Evolutionary conservation across 2,329 filamentous ascomycete genomes (phyloP).

Genomic region (Tolypocladium sp.): DNA sequence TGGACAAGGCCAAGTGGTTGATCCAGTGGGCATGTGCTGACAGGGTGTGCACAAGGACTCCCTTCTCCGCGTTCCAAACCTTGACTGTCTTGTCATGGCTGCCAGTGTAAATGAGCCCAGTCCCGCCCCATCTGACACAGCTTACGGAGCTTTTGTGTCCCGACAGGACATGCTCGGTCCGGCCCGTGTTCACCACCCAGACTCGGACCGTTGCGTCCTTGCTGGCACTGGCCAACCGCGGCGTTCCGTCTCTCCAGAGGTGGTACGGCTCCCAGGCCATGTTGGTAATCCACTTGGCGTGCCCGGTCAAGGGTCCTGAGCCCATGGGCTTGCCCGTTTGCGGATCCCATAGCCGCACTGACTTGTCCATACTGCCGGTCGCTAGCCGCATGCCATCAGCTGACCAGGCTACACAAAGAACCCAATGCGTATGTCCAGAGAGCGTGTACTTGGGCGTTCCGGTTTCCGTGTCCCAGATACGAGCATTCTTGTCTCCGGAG

Average conservation of each 20-base stretch:
- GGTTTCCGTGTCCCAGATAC: constrained; percentile 92
- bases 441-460: constrained; percentile 81
- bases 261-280: constrained; percentile 94
- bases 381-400: constrained; percentile 75
- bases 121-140: constrained; percentile 93
- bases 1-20: constrained; percentile 88
- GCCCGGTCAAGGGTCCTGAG: constrained; percentile 59
- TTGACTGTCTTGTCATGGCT: constrained; percentile 91
- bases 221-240: constrained; percentile 74
- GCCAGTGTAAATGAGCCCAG: constrained; percentile 70
- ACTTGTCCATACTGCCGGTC: constrained; percentile 89
- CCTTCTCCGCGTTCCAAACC: constrained; percentile 75
- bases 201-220: constrained; percentile 85
- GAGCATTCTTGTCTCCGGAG: constrained; percentile 80
- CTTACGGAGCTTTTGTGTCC: constrained; percentile 86
- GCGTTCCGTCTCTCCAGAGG: constrained; percentile 62
- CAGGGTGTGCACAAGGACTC: constrained; percentile 71
- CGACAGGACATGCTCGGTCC: constrained; percentile 71
- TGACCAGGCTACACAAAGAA: constrained; percentile 78
- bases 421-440: constrained; percentile 83
- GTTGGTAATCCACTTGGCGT: constrained; percentile 81
- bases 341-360: constrained; percentile 82
- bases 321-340: constrained; percentile 68
- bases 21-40: constrained; percentile 86
- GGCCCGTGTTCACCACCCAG: constrained; percentile 73